These are phyloP conservation scores for Cyclanthera cordifolia DNA, from an alignment of 306 rosid species.

Conservation along the genomic window DNA sequence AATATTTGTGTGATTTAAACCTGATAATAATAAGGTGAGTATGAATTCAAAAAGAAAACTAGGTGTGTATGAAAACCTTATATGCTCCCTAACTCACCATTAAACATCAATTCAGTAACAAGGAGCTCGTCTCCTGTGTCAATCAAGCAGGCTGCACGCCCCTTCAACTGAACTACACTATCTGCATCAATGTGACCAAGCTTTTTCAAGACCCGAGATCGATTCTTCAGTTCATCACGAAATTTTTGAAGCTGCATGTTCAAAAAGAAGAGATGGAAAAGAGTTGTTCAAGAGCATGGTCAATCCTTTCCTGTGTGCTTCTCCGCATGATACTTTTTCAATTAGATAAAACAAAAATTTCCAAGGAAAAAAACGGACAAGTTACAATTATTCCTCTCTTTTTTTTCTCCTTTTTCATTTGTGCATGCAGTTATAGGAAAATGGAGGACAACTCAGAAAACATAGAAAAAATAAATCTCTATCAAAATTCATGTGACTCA, in stretches of 20 bases:
- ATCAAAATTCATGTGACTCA: background rate
- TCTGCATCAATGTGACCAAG: constrained; percentile 94
- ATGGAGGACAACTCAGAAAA: background rate
- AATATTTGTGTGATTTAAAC: background rate
- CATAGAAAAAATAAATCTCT: background rate
- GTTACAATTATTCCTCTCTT: background rate
- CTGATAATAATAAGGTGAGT: background rate
- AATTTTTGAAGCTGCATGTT: constrained; percentile 75
- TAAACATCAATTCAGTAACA: constrained; percentile 93
- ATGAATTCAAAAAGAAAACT: too few species aligned
- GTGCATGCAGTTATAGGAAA: background rate
- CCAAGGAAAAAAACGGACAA: background rate
- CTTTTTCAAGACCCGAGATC: constrained; percentile 84
- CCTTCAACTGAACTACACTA: constrained; percentile 90
- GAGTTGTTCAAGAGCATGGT: background rate
- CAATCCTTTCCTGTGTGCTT: background rate
- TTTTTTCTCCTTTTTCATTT: background rate
- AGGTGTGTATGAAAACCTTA: background rate
- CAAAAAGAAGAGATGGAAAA: background rate
- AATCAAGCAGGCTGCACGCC: constrained; percentile 96
- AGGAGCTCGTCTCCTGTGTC: constrained; percentile 98
- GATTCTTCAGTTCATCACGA: constrained; percentile 80
- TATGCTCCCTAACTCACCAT: constrained; percentile 37
- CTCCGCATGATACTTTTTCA: background rate
- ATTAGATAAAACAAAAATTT: background rate